Evolutionary conservation across 345 rosid species (phyloP).

Genomic region (Gossypium sturtianum): DNA sequence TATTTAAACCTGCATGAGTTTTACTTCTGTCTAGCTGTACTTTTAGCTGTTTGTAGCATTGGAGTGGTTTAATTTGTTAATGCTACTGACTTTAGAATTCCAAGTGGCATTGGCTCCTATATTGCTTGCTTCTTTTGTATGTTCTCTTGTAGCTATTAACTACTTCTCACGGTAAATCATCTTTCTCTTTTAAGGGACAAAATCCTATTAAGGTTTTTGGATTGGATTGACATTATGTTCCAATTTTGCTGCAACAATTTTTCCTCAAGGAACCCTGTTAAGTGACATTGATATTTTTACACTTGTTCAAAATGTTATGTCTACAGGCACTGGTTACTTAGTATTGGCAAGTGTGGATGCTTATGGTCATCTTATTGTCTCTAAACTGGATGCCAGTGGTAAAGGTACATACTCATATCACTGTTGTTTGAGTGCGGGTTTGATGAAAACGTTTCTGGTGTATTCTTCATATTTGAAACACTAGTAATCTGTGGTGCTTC

Average conservation of each 20-base stretch:
- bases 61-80: slow-evolving; percentile 1
- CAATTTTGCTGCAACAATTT: not conserved
- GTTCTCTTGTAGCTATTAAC: not conserved
- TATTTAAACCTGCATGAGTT: not conserved
- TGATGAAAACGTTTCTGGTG: not conserved
- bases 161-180: not conserved
- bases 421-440: not conserved
- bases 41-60: not conserved
- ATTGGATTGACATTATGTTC: not conserved
- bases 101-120: not conserved
- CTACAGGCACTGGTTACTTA: slow-evolving; percentile 38
- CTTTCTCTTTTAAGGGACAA: not conserved
- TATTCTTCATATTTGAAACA: not conserved
- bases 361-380: slow-evolving; percentile 58
- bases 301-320: slow-evolving; percentile 2
- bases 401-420: slow-evolving; percentile 30
- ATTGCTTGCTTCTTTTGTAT: not conserved
- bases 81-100: not conserved
- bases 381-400: slow-evolving; percentile 43
- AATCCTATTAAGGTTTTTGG: not conserved
- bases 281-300: not conserved
- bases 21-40: not conserved
- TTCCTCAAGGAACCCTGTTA: not conserved
- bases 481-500: not conserved
- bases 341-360: slow-evolving; percentile 69